Evolutionary conservation across 805 yeast species (phyloP).

Genomic region (Candida nanaspora): DNA sequence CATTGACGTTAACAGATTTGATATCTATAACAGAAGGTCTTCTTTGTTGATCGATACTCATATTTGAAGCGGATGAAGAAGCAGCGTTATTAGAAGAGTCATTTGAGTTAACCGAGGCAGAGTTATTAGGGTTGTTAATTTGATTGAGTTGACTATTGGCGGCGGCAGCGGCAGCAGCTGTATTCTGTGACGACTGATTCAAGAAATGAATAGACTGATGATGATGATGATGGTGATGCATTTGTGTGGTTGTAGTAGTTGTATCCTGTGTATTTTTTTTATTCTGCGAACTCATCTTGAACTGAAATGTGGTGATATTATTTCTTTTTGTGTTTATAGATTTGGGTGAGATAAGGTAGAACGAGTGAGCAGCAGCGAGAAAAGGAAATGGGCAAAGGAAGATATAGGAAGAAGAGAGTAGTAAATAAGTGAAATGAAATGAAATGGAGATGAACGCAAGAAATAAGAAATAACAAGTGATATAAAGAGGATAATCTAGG

Average conservation of each 20-base stretch:
- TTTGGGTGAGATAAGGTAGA: too few species aligned
- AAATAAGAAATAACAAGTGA: too few species aligned
- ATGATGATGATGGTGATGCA: neutral
- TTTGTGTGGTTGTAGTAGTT: neutral
- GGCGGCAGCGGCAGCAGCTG: too few species aligned
- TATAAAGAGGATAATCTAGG: too few species aligned
- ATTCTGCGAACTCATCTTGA: neutral
- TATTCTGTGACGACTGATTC: neutral
- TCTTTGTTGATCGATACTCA: neutral
- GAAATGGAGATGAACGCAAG: too few species aligned
- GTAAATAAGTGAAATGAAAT: too few species aligned
- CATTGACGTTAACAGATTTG: neutral
- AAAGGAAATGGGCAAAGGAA: too few species aligned
- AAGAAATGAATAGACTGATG: neutral
- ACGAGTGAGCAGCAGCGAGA: too few species aligned
- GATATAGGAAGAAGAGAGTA: too few species aligned
- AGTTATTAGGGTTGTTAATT: neutral
- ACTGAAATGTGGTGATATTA: neutral
- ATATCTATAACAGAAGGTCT: conserved; percentile 1
- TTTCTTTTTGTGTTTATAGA: too few species aligned
- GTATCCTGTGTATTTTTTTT: neutral
- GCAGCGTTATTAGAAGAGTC: neutral
- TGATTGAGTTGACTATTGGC: too few species aligned
- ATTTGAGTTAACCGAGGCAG: too few species aligned
- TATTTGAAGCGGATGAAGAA: neutral